Base-by-base conservation (phyloP, 768 basidiomycete species). In the Termitomyces sp. region DNA sequence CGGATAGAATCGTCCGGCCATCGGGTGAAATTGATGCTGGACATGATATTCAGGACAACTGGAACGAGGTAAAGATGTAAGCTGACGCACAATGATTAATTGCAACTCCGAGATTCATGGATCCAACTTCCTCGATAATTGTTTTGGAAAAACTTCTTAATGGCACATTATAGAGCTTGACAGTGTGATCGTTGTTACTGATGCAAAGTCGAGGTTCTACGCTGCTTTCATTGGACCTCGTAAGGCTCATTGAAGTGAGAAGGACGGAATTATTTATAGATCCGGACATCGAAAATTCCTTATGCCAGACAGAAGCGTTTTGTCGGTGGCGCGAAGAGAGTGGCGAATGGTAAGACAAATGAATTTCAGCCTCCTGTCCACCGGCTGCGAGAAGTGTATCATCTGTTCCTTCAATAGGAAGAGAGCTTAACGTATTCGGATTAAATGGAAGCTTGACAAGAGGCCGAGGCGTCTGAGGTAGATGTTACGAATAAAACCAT, bases 21-120 rank as follows among this genome's bases (percentile, higher is more conserved):
- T 96, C 92, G 0, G 93, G 94, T 0, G 94, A 94, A 66, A 98
- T 84, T 9, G 94, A 94, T 4, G 92, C 93, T 96, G 66, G 57
- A 45, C 59, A 5, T 13, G 16, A 45, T 64, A 53, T 45, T 63
- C n/a, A 61, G 49, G 56, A 44, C 54, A 13, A 64, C 32, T 28
- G 24, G 44, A 28, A 61, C 32, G 50, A 53, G 36, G 15, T 42
- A 38, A 40, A 44, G 48, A 24, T 36, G 57, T 54, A 59, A 16
- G 46, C 16, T 32, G 28, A 79, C 90, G 58, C 66, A 92, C 91
- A 90, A 65, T 94, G 90, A 68, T 94, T 94, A 48, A 94, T 83
- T 3, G 91, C 84, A 9, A 91, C 91, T 61, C 83, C 81, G 15
- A 92, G 73, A 64, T 73, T 75, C 54, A 91, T 68, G 28, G 76